Base-by-base conservation (phyloP, 306 rosid species). In the Quillaja saponaria region DNA sequence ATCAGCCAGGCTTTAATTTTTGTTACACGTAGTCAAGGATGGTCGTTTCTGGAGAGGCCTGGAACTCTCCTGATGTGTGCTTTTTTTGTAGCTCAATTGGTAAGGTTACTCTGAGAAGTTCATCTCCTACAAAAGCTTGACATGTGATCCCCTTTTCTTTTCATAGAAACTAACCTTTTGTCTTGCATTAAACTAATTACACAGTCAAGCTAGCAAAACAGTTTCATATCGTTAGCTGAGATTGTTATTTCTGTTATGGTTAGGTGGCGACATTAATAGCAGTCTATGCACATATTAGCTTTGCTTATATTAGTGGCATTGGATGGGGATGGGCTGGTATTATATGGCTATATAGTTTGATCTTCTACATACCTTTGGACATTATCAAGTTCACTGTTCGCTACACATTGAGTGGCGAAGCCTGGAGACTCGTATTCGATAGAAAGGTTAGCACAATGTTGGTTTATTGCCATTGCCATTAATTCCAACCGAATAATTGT, bases 311-410 rank as follows among this genome's bases (percentile, higher is more conserved):
- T 25, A 71, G 34, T 3, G 95, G 96, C 51, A 86, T 89, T 69
- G 96, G 95, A 84, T 89, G 96, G 96, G 72, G 79, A 75, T 89
- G 96, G 96, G 90, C 95, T 40, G 96, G 95, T 44, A 62, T 89
- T 34, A 86, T 89, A 77, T 89, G 96, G 96, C 21, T 89, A 55
- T 89, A 84, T 55, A 89, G 95, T 58, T 59, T 89, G 68, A 47
- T 86, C 55, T 86, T 89, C 85, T 89, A 89, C 65, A 45, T 86
- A 35, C 96, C 96, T 0, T 67, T 89, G 77, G 95, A 89, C 71
- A 67, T 89, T 37, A 86, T 89, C 66, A 89, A 89, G 80, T 89
- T 89, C 77, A 48, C 51, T 44, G 82, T 86, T 71, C 85, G 91
- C 28, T 89, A 89, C 67, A 82, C 61, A 20, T 71, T 89, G 84